Conservation (phyloP, 202 grass and related monocot species). For the Sporobolus alterniflorus region DNA sequence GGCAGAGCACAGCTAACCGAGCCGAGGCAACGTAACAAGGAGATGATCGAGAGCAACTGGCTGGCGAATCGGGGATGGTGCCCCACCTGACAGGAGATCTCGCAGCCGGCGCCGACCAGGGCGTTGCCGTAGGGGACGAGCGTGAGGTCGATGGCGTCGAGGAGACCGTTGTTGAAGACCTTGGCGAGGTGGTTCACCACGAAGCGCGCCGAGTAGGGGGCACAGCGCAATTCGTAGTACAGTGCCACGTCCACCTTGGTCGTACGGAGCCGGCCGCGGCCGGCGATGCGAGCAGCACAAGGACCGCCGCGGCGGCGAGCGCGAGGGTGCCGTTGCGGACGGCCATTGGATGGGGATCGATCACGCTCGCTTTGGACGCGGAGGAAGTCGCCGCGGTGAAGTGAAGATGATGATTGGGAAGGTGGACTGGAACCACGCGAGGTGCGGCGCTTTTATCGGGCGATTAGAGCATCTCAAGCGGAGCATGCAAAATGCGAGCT, state of each 20-base stretch:
- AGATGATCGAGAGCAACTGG: neutral
- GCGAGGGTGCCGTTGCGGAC: neutral
- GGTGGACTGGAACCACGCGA: no score
- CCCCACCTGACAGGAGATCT: constrained; percentile 74
- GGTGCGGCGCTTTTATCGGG: no score
- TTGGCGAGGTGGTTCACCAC: constrained; percentile 55
- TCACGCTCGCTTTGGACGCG: neutral
- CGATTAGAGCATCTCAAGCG: no score
- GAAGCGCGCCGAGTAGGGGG: constrained; percentile 63
- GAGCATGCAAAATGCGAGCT: no score
- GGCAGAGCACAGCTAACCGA: no score
- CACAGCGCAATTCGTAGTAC: constrained; percentile 89
- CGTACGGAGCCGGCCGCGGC: neutral
- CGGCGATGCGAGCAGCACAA: constrained; percentile 42
- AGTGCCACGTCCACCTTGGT: constrained; percentile 62
- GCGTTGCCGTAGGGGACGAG: constrained; percentile 92
- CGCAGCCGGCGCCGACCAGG: constrained; percentile 34
- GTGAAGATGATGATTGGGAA: neutral
- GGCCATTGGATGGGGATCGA: constrained; percentile 18
- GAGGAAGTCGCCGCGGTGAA: neutral
- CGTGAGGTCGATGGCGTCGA: constrained; percentile 51
- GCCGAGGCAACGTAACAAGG: neutral
- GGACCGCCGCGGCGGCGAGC: neutral
- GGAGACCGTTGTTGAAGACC: constrained; percentile 59
- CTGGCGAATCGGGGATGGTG: neutral